Percentiles rank a stretch among this genome's conserved stretches.
Evolutionary conservation across 2,329 filamentous ascomycete species (phyloP).

Genomic region (Didymella lethalis): DNA sequence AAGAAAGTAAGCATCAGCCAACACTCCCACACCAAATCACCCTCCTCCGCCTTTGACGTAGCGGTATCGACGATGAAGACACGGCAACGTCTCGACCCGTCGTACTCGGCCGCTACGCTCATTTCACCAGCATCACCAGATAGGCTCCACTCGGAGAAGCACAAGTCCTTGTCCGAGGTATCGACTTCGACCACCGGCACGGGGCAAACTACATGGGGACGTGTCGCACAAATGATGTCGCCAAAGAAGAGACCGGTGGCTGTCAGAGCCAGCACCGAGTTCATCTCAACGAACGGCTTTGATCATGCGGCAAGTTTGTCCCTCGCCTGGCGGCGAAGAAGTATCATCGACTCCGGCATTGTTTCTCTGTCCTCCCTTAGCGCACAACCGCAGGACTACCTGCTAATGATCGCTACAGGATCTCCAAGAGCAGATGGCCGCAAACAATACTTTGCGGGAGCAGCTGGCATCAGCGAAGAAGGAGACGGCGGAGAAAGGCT

Average conservation of each 20-base stretch:
- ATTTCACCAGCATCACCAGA: conserved; percentile 28
- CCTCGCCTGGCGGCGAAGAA: conserved; percentile 37
- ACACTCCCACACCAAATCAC: conserved; percentile 31
- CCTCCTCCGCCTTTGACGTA: conserved; percentile 34
- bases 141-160: conserved; percentile 16
- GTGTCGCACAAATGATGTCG: conserved; percentile 34
- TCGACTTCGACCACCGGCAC: conserved; percentile 34
- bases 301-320: conserved; percentile 45
- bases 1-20: conserved; percentile 50
- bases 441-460: conserved; percentile 36
- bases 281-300: conserved; percentile 22
- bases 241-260: conserved; percentile 30
- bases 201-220: conserved; percentile 38
- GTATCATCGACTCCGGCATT: conserved; percentile 34
- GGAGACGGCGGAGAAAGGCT: conserved; percentile 48
- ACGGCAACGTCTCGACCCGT: conserved; percentile 29
- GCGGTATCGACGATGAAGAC: conserved; percentile 32
- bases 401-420: conserved; percentile 39
- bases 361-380: conserved; percentile 15
- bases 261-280: conserved; percentile 29
- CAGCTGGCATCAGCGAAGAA: conserved; percentile 47
- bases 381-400: conserved; percentile 18
- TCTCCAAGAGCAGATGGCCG: conserved; percentile 39
- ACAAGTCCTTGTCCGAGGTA: conserved; percentile 32
- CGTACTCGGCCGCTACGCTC: conserved; percentile 35